Evolutionary conservation across 495 filamentous ascomycete species (phyloP).

Genomic region (Penicillium manginii): DNA sequence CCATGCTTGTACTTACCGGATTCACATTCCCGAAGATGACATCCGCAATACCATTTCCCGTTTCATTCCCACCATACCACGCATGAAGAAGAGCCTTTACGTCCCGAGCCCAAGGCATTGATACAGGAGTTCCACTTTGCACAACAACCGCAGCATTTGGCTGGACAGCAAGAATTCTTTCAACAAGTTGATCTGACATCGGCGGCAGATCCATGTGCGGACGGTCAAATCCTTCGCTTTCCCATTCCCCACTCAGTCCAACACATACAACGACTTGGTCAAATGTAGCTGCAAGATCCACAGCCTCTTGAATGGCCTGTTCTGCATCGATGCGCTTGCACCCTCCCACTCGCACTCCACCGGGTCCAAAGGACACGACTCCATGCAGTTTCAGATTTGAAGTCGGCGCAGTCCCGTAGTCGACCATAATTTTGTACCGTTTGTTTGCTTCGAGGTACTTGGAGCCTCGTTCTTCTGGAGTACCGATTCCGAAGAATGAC

Average conservation of each 20-base stretch:
- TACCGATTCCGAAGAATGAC: constrained; percentile 59
- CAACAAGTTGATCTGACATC: constrained; percentile 69
- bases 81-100: constrained; percentile 70
- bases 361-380: constrained; percentile 57
- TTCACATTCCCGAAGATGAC: constrained; percentile 63
- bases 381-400: constrained; percentile 53
- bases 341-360: constrained; percentile 75
- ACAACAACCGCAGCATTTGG: constrained; percentile 74
- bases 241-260: constrained; percentile 84
- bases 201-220: constrained; percentile 75
- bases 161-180: constrained; percentile 66
- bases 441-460: constrained; percentile 56
- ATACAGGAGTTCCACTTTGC: constrained; percentile 80
- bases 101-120: constrained; percentile 74
- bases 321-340: constrained; percentile 62
- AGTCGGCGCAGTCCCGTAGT: constrained; percentile 3
- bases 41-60: constrained; percentile 57
- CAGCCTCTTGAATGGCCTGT: constrained; percentile 56
- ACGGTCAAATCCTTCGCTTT: constrained; percentile 80
- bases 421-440: constrained; percentile 50
- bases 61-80: constrained; percentile 68
- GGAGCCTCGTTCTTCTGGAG: constrained; percentile 58
- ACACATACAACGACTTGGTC: constrained; percentile 76
- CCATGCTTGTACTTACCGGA: constrained; percentile 30
- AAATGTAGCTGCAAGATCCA: constrained; percentile 56